Conservation (phyloP, 176 grass and related monocot genomes). For the Zizania latifolia region DNA sequence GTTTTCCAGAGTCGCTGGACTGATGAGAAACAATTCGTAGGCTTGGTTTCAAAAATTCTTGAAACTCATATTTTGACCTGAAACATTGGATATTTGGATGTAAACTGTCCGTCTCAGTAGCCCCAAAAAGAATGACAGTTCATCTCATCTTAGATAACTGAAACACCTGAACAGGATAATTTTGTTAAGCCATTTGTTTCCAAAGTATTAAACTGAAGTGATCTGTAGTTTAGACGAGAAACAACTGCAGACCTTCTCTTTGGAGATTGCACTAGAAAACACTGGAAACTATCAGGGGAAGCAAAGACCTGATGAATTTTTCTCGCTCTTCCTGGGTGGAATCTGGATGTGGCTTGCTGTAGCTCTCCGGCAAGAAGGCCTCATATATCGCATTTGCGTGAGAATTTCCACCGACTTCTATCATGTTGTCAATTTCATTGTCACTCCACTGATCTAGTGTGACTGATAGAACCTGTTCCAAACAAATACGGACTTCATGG, state of each 20-base stretch:
- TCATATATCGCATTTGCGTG: slow-evolving; percentile 79
- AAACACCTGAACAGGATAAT: not conserved
- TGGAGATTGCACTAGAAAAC: not conserved
- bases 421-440: slow-evolving; percentile 60
- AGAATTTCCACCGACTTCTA: slow-evolving; percentile 83
- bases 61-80: slow-evolving; percentile 78
- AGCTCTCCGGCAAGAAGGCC: slow-evolving; percentile 67
- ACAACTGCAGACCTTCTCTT: not conserved
- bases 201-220: slow-evolving; percentile 1
- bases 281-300: not conserved
- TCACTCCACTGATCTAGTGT: slow-evolving; percentile 78
- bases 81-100: slow-evolving; percentile 5
- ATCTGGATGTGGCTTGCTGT: slow-evolving; percentile 55
- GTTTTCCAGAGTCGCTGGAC: slow-evolving; percentile 23
- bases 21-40: slow-evolving; percentile 56
- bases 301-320: slow-evolving; percentile 62
- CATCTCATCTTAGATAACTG: not conserved
- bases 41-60: slow-evolving; percentile 82
- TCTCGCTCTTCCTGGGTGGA: slow-evolving; percentile 48
- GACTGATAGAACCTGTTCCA: slow-evolving; percentile 55
- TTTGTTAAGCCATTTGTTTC: not conserved
- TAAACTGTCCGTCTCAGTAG: not conserved
- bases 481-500: not conserved
- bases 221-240: not conserved
- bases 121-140: too few relatives aligned